A percentile compares a stretch with the other conserved stretches of the same genome.
Conservation (phyloP, 129 eudicot genomes). For the Flaveria robusta region DNA sequence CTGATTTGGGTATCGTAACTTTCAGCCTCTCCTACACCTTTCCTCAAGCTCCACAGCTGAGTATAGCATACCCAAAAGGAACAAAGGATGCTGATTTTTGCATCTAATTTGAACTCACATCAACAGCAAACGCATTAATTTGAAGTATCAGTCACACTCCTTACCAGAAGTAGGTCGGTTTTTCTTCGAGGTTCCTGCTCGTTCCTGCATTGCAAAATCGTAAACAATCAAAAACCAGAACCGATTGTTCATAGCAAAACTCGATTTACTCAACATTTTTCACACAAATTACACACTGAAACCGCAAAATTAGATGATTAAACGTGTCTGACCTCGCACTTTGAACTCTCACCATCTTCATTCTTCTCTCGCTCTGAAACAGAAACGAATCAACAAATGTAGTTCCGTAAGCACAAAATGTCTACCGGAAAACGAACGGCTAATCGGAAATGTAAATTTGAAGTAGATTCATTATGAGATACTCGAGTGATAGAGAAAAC, state of each 20-base stretch:
- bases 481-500: background rate
- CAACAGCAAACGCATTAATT: background rate
- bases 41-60: no score
- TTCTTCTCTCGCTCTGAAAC: conserved; percentile 58
- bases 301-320: background rate
- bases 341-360: conserved; percentile 44
- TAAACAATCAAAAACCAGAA: background rate
- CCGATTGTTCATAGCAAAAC: background rate
- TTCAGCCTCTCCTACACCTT: no score
- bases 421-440: background rate
- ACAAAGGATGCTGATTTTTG: background rate
- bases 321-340: conserved; percentile 53
- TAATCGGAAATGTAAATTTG: background rate
- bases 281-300: conserved; percentile 8
- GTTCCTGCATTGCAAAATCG: conserved; percentile 47
- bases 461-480: background rate
- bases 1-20: no score
- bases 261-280: background rate
- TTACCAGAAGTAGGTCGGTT: conserved; percentile 75
- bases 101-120: background rate
- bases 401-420: conserved; percentile 1
- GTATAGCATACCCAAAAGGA: background rate
- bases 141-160: background rate
- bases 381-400: conserved; percentile 3
- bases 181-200: conserved; percentile 67